Base-by-base conservation (phyloP, 2,329 filamentous ascomycete genomes). In the Ceratocystiopsis sp. region DNA sequence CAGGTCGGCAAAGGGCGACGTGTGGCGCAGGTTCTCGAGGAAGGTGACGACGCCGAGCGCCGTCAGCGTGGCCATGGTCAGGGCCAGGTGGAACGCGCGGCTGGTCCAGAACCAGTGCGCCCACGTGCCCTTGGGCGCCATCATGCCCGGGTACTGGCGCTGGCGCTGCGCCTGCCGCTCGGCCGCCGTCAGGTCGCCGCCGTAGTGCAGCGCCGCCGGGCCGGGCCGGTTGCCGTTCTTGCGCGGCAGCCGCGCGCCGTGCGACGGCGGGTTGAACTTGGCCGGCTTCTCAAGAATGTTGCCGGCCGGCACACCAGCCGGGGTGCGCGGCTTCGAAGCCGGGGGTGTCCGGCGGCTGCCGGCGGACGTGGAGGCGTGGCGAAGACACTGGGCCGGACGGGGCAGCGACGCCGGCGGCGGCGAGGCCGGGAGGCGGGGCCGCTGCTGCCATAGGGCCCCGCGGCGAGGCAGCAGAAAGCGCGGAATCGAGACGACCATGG, bases 201-300 rank as follows among this genome's bases (percentile, higher is more conserved):
- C 86, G 57, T 93, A 93, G 59, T 80, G 75, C 53, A 71, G 69
- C 29, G 79, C 77, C 8, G 65, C 59, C 52, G 71, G 55, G 18
- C 42, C 42, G n/a, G 29, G 19, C 32, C 35, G n/a, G 7, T 35
- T 40, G 15, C 33, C 60, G 61, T 57, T 58, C 50, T 70, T 68
- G 43, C 72, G 69, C 6, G 71, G 67, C 32, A 85, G 70, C 8
- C 81, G 70, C 18, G 81, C 67, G 13, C 82, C 80, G 59, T 96
- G 91, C 0, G 89, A 96, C 0, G 91, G 91, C 2, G 91, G 89
- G 40, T 84, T 84, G 69, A 94, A 96, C 58, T 80, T 82, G 54
- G 82, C 73, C 19, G 89, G 89, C 61, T 95, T 85, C 53, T 84
- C 84, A 50, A 98, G 78, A 6, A 85, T 72, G 44, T 44, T 42